A percentile compares a stretch with the other conserved stretches of the same genome.
Evolutionary conservation across 2,329 filamentous ascomycete species (phyloP).

Genomic region (Epichloe elymi): DNA sequence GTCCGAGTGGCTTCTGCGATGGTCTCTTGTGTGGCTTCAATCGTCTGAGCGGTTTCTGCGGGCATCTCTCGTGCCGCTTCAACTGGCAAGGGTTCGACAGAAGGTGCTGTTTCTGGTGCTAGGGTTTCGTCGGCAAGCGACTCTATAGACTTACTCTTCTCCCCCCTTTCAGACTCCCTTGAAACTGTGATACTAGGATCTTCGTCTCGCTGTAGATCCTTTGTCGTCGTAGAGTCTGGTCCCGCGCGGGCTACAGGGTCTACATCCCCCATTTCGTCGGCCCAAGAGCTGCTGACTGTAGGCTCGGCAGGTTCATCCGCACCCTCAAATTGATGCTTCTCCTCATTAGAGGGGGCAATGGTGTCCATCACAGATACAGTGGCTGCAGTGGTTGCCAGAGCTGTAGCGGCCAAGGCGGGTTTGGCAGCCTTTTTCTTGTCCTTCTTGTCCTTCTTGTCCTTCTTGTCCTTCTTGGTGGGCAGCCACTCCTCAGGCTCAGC

Average conservation of each 20-base stretch:
- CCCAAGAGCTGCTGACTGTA: conserved; percentile 5
- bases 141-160: conserved; percentile 10
- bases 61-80: not conserved
- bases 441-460: conserved; percentile 21
- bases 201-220: conserved; percentile 3
- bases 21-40: not conserved
- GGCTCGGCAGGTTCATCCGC: not conserved
- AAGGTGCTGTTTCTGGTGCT: not conserved
- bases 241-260: not conserved
- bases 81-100: not conserved
- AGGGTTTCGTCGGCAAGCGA: not conserved
- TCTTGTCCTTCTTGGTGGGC: conserved; percentile 16
- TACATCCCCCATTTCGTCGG: conserved; percentile 7
- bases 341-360: not conserved
- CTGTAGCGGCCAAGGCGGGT: conserved; percentile 11
- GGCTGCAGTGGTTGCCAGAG: conserved; percentile 3
- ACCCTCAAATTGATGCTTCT: not conserved
- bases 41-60: not conserved
- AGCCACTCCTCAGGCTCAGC: conserved; percentile 6
- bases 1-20: not conserved
- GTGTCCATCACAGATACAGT: not conserved
- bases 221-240: not conserved
- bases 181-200: conserved; percentile 22
- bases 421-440: conserved; percentile 25
- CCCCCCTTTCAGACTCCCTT: conserved; percentile 29